Evolutionary conservation across 352 stramenopile species (phyloP).

Genomic region (Peronosclerospora sorghi): DNA sequence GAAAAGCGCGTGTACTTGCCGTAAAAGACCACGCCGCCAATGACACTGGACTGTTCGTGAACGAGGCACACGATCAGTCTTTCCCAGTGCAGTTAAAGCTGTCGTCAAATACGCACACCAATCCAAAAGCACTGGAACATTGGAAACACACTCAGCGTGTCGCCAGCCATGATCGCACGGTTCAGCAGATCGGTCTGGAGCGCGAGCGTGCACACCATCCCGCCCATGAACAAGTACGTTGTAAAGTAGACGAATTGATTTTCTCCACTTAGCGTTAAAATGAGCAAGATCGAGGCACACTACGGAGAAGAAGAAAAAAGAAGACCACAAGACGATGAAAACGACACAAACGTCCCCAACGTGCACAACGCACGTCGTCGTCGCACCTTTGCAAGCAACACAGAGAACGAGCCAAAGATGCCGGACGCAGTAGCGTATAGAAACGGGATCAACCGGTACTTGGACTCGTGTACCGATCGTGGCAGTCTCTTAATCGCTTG

Average conservation of each 20-base stretch:
- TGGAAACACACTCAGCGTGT: constrained; percentile 78
- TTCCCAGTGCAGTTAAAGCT: neutral
- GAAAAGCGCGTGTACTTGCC: constrained; percentile 75
- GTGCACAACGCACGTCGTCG: neutral
- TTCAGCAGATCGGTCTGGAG: constrained; percentile 80
- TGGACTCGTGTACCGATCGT: constrained; percentile 37
- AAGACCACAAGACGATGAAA: neutral
- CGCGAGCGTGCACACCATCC: constrained; percentile 72
- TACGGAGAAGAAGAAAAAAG: constrained; percentile 6
- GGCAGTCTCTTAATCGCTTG: constrained; percentile 47
- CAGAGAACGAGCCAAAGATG: constrained; percentile 77
- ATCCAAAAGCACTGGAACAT: constrained; percentile 88
- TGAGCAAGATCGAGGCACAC: constrained; percentile 72
- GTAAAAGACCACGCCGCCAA: constrained; percentile 79
- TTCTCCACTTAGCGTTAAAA: constrained; percentile 62
- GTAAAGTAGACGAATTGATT: constrained; percentile 83
- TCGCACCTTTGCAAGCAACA: constrained; percentile 66
- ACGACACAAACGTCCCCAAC: neutral
- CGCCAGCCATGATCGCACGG: constrained; percentile 71
- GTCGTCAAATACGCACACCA: constrained; percentile 30
- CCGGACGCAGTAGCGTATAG: constrained; percentile 73
- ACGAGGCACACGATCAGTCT: constrained; percentile 1
- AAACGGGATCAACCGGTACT: constrained; percentile 61
- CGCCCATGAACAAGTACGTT: constrained; percentile 74
- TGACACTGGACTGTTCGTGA: constrained; percentile 57